Evolutionary conservation across 1,284 basidiomycete species (phyloP).

Genomic region (Austroboletus novae-zelandiae): DNA sequence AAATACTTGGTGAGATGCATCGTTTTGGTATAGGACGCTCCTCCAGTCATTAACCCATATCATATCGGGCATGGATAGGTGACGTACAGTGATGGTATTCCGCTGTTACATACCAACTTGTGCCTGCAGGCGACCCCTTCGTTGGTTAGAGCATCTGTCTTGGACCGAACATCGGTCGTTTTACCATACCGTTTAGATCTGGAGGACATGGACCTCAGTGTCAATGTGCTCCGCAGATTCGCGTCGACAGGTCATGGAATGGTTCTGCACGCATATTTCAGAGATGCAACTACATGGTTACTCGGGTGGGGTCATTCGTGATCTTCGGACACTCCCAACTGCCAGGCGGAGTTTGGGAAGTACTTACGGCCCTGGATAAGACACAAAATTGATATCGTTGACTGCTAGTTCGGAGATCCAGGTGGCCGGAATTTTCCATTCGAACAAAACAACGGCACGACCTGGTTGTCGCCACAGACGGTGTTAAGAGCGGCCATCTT

Average conservation of each 20-base stretch:
- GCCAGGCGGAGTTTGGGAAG: too few species aligned
- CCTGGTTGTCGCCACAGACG: constrained; percentile 18
- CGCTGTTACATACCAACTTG: too few species aligned
- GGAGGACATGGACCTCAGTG: constrained; percentile 16
- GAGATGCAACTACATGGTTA: constrained; percentile 20
- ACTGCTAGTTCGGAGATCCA: background rate
- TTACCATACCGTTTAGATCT: constrained; percentile 24
- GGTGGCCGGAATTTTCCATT: constrained; percentile 18
- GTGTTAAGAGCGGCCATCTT: constrained; percentile 27
- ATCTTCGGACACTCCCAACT: too few species aligned
- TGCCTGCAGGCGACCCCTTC: background rate
- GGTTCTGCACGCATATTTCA: constrained; percentile 18
- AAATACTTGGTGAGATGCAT: constrained; percentile 12
- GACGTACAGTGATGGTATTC: constrained; percentile 1
- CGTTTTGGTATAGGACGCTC: background rate
- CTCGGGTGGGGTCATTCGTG: background rate
- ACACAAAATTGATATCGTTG: too few species aligned
- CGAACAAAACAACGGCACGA: constrained; percentile 7
- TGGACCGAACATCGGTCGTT: constrained; percentile 14
- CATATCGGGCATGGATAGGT: background rate
- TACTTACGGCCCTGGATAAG: too few species aligned
- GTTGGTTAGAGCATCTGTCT: constrained; percentile 11
- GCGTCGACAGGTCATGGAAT: constrained; percentile 16
- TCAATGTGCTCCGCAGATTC: background rate
- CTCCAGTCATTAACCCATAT: background rate